Evolutionary conservation across 108 stramenopile species (phyloP).

Genomic region (Pseudonitzschia multiseries): DNA sequence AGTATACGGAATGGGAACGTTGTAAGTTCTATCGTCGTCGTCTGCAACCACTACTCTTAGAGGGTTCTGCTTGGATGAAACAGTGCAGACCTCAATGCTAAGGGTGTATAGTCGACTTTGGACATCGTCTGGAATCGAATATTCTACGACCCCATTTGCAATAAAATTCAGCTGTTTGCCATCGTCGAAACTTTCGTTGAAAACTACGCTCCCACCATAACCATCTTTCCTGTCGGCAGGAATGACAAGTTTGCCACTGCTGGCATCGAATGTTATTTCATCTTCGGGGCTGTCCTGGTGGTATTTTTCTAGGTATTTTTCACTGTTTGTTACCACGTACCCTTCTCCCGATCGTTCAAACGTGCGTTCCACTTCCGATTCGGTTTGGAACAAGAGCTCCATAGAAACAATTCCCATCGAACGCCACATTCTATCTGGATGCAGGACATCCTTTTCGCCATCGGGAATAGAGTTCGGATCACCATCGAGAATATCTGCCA

Average conservation of each 20-base stretch:
- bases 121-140: constrained; percentile 33
- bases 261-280: constrained; percentile 13
- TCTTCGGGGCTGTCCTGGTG: constrained; percentile 22
- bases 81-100: constrained; percentile 39
- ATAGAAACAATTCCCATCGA: constrained; percentile 31
- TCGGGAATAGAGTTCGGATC: constrained; percentile 27
- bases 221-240: constrained; percentile 27
- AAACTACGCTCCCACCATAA: constrained; percentile 21
- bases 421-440: constrained; percentile 34
- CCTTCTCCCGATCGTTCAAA: constrained; percentile 26
- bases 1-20: constrained; percentile 48
- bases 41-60: constrained; percentile 25
- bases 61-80: constrained; percentile 38
- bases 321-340: constrained; percentile 25
- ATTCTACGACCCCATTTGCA: constrained; percentile 36
- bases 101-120: constrained; percentile 28
- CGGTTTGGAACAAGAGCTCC: constrained; percentile 28
- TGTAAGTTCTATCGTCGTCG: constrained; percentile 1
- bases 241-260: constrained; percentile 19
- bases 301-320: constrained; percentile 33
- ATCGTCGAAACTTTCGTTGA: constrained; percentile 37
- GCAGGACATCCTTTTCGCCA: constrained; percentile 31
- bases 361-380: constrained; percentile 23
- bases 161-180: constrained; percentile 45
- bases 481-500: constrained; percentile 35